Evolutionary conservation across 768 basidiomycete species (phyloP).

Genomic region (Boletus huronensis): DNA sequence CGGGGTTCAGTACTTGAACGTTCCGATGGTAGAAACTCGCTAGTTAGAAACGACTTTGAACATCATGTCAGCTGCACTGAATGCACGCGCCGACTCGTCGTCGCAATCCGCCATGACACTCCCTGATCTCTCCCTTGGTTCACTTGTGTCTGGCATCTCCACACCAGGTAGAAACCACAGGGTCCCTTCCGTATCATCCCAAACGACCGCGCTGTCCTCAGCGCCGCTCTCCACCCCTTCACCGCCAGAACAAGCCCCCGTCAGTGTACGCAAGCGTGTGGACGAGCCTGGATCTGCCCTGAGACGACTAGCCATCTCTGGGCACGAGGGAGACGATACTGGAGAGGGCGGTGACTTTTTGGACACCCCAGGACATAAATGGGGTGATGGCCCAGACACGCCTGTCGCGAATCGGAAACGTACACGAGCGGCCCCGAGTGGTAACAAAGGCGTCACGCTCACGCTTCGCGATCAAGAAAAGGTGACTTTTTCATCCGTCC

Average conservation of each 20-base stretch:
- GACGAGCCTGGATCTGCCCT: conserved; percentile 40
- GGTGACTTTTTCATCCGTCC: conserved; percentile 39
- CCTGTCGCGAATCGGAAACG: conserved; percentile 50
- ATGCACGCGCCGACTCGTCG: conserved; percentile 39
- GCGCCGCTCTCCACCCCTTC: conserved; percentile 50
- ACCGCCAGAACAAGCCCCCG: conserved; percentile 34
- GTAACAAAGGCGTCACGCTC: conserved; percentile 44
- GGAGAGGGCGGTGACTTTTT: conserved; percentile 44
- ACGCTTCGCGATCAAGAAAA: conserved; percentile 97
- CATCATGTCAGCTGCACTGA: conserved; percentile 44
- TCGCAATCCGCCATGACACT: conserved; percentile 42
- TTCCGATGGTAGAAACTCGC: not conserved
- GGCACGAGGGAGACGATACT: conserved; percentile 34
- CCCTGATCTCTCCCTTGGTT: conserved; percentile 61
- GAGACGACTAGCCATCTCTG: conserved; percentile 35
- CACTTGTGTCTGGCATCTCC: conserved; percentile 50
- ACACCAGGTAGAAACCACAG: conserved; percentile 47
- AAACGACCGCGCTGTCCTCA: conserved; percentile 51
- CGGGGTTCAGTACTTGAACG: not conserved
- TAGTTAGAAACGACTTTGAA: not conserved
- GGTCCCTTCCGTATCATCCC: conserved; percentile 48
- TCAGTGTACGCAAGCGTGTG: conserved; percentile 36
- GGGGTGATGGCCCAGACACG: conserved; percentile 50
- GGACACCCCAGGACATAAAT: conserved; percentile 52
- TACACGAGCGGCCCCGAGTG: conserved; percentile 25